phyloP scores from a whole-genome alignment of 139 green algal species.

The Mesotaenium endlicherianum region DNA sequence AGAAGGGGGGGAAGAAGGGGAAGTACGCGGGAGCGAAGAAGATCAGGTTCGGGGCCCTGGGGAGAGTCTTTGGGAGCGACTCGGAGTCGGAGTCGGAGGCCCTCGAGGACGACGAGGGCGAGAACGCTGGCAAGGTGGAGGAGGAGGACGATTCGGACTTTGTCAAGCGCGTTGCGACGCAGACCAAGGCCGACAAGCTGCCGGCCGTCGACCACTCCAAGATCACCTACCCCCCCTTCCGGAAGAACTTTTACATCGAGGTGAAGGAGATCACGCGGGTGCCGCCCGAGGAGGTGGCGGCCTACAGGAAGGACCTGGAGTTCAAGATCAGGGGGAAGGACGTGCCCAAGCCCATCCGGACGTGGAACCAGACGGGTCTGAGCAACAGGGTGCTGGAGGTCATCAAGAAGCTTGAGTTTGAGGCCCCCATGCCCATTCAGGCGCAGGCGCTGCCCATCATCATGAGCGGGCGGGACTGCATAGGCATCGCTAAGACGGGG shows the following conservation, averaged over 20 bases:
- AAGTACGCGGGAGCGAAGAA: background rate
- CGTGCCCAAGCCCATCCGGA: conserved; percentile 73
- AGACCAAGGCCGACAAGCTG: conserved; percentile 89
- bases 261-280: conserved; percentile 49
- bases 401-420: conserved; percentile 73
- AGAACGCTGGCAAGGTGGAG: conserved; percentile 40
- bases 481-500: conserved; percentile 97
- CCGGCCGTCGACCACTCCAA: conserved; percentile 73
- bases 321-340: conserved; percentile 87
- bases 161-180: conserved; percentile 63
- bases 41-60: background rate
- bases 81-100: background rate
- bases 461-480: conserved; percentile 95
- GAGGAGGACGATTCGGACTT: conserved; percentile 54
- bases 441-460: conserved; percentile 92
- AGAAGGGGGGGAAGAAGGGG: background rate
- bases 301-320: conserved; percentile 68
- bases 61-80: background rate
- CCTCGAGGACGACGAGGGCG: conserved; percentile 40
- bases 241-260: conserved; percentile 87
- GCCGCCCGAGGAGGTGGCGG: conserved; percentile 68
- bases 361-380: conserved; percentile 74
- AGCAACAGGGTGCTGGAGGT: conserved; percentile 72
- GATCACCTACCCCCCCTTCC: conserved; percentile 79
- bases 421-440: conserved; percentile 89